A percentile compares a stretch with the other conserved stretches of the same genome.
Evolutionary conservation across 2,329 filamentous ascomycete genomes (phyloP).

Genomic region (Cercospora zeae-maydis): DNA sequence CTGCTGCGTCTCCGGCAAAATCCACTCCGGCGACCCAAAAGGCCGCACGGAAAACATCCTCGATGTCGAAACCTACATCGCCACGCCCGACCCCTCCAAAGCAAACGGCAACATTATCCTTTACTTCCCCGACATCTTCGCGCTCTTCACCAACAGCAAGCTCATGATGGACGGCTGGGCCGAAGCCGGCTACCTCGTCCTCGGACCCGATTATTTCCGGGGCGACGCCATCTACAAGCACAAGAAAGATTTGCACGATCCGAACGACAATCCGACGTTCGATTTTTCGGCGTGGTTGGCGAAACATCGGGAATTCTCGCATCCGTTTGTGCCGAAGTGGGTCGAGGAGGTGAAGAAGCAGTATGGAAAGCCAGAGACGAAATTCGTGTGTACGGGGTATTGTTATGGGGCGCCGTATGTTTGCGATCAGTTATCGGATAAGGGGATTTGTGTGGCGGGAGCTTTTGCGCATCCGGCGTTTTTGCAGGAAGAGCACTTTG

Average conservation of each 20-base stretch:
- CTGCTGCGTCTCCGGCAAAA: slow-evolving; percentile 26
- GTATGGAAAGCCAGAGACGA: slow-evolving; percentile 38
- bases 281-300: slow-evolving; percentile 49
- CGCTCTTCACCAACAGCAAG: slow-evolving; percentile 26
- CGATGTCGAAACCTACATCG: slow-evolving; percentile 26
- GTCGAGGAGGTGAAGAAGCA: slow-evolving; percentile 38
- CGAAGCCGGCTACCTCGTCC: slow-evolving; percentile 21
- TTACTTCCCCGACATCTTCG: slow-evolving; percentile 27
- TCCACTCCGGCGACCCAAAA: slow-evolving; percentile 22
- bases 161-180: slow-evolving; percentile 26
- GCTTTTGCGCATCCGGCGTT: slow-evolving; percentile 53
- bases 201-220: slow-evolving; percentile 27
- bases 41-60: slow-evolving; percentile 21
- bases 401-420: slow-evolving; percentile 21
- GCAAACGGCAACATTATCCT: slow-evolving; percentile 25
- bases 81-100: slow-evolving; percentile 13
- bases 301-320: slow-evolving; percentile 46
- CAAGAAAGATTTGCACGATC: slow-evolving; percentile 22
- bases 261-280: slow-evolving; percentile 40
- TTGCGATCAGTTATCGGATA: slow-evolving; percentile 6
- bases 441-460: slow-evolving; percentile 40
- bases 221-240: slow-evolving; percentile 24
- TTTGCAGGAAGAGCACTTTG: slow-evolving; percentile 41
- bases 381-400: slow-evolving; percentile 43
- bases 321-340: slow-evolving; percentile 47